Evolutionary conservation across 108 stramenopile species (phyloP).

Genomic region (Cyclotella cryptica): DNA sequence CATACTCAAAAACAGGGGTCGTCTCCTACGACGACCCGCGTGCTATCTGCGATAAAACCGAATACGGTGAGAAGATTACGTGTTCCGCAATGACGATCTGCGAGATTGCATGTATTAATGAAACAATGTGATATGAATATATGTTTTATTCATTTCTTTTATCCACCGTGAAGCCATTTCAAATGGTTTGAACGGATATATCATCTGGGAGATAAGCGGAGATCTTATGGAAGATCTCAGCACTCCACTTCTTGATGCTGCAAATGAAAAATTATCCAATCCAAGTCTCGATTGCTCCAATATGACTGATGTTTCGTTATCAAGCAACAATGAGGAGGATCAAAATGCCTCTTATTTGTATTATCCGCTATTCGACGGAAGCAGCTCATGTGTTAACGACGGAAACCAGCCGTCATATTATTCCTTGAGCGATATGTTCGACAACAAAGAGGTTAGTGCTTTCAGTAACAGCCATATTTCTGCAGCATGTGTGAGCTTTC

Average conservation of each 20-base stretch:
- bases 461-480: background rate
- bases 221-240: conserved; percentile 23
- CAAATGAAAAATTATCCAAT: conserved; percentile 24
- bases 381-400: background rate
- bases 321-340: background rate
- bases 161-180: conserved; percentile 16
- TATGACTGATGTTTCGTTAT: background rate
- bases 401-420: conserved; percentile 10
- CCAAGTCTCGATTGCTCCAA: conserved; percentile 25
- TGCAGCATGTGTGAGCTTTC: background rate
- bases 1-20: conserved; percentile 19
- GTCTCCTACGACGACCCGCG: conserved; percentile 35
- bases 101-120: too few relatives aligned
- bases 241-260: conserved; percentile 45
- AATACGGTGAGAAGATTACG: conserved; percentile 9
- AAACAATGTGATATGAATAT: too few relatives aligned
- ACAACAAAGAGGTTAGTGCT: background rate
- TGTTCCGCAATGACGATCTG: too few relatives aligned
- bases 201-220: conserved; percentile 37
- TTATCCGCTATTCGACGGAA: conserved; percentile 8
- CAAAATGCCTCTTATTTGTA: background rate
- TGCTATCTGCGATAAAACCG: conserved; percentile 44
- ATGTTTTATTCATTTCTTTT: background rate
- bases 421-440: background rate
- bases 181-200: conserved; percentile 31